Evolutionary conservation across 805 yeast species (phyloP).

Genomic region (Saturnispora ahearnii): DNA sequence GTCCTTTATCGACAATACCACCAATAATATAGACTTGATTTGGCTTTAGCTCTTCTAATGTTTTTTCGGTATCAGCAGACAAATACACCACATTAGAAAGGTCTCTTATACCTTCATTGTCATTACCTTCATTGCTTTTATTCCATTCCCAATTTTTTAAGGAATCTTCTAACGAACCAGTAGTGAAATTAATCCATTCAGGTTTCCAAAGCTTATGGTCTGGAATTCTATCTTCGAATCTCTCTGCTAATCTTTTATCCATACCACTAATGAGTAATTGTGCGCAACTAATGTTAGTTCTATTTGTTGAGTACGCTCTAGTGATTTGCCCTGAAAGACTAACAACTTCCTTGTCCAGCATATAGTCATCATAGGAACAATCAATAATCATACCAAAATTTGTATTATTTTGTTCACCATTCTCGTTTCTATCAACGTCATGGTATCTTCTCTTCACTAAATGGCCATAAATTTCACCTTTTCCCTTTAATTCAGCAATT

Average conservation of each 20-base stretch:
- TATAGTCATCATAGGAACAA: conserved; percentile 83
- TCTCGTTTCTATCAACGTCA: conserved; percentile 17
- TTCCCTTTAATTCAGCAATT: conserved; percentile 29
- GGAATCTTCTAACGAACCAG: conserved; percentile 28
- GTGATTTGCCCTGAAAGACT: conserved; percentile 76
- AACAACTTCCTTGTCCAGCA: conserved; percentile 63
- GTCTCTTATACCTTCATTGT: conserved; percentile 38
- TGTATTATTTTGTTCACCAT: conserved; percentile 39
- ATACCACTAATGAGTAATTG: conserved; percentile 57
- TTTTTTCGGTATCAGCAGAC: conserved; percentile 80
- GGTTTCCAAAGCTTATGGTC: conserved; percentile 58
- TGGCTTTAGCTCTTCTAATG: conserved; percentile 51
- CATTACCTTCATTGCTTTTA: conserved; percentile 70
- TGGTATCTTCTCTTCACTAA: conserved; percentile 27
- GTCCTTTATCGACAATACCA: conserved; percentile 92
- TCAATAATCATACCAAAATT: conserved; percentile 62
- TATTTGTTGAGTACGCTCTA: conserved; percentile 71
- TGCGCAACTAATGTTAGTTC: conserved; percentile 30
- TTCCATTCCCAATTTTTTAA: conserved; percentile 25
- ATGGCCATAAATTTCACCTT: conserved; percentile 30
- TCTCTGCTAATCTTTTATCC: conserved; percentile 49
- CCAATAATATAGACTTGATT: conserved; percentile 81
- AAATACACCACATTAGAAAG: conserved; percentile 50
- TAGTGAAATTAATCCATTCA: conserved; percentile 41
- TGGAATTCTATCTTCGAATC: conserved; percentile 59